phyloP scores from a whole-genome alignment of 108 stramenopile genomes.

The Pseudonitzschia multiseries region DNA sequence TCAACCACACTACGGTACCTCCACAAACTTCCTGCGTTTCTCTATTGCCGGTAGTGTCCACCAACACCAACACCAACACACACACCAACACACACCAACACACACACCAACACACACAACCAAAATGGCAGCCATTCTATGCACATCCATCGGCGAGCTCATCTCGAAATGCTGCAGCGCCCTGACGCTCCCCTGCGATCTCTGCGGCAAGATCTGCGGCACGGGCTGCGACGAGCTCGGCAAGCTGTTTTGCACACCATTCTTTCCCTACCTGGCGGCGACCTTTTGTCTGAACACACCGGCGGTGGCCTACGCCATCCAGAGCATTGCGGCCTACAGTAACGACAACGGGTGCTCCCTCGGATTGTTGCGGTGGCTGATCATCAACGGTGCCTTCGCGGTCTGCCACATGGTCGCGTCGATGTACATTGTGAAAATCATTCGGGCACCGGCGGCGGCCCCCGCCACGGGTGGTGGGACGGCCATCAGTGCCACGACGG shows the following conservation, averaged over 20 bases:
- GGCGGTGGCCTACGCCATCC: slow-evolving; percentile 35
- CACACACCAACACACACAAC: too few species aligned
- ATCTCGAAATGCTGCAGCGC: slow-evolving; percentile 37
- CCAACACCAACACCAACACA: background rate
- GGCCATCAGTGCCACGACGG: slow-evolving; percentile 4
- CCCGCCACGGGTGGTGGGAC: background rate
- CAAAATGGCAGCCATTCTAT: slow-evolving; percentile 63
- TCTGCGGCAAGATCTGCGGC: slow-evolving; percentile 55
- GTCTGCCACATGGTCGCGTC: slow-evolving; percentile 55
- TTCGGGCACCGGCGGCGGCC: slow-evolving; percentile 17
- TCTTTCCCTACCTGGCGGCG: slow-evolving; percentile 58
- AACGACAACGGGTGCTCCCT: slow-evolving; percentile 12
- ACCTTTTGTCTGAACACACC: slow-evolving; percentile 60
- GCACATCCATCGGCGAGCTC: slow-evolving; percentile 42
- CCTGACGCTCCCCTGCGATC: slow-evolving; percentile 51
- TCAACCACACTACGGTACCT: too few species aligned
- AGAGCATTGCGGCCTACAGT: slow-evolving; percentile 3
- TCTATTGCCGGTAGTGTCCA: too few species aligned
- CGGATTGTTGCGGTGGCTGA: slow-evolving; percentile 39
- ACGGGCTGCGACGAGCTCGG: slow-evolving; percentile 32
- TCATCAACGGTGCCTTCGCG: slow-evolving; percentile 48
- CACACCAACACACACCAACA: background rate
- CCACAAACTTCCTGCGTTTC: too few species aligned
- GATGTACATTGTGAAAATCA: slow-evolving; percentile 50
- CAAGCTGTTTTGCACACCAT: slow-evolving; percentile 47